A percentile compares a stretch with the other conserved stretches of the same genome.
Evolutionary conservation across 2,329 filamentous ascomycete species (phyloP).

Genomic region (Septoria petroselini): DNA sequence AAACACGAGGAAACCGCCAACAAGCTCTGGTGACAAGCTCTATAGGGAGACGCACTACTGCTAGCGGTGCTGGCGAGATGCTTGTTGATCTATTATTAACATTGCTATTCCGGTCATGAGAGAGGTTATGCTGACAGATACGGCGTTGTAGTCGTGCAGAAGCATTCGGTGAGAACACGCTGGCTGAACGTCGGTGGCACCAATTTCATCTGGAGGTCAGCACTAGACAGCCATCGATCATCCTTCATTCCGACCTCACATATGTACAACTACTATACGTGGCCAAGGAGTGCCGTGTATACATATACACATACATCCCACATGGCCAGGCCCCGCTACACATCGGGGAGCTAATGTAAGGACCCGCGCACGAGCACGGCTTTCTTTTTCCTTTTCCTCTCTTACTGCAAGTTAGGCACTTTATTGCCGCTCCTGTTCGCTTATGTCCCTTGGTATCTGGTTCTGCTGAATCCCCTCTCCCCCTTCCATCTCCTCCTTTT

Average conservation of each 20-base stretch:
- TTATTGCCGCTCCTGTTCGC: slow-evolving; percentile 8
- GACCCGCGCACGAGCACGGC: too few relatives aligned
- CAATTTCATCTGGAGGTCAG: slow-evolving; percentile 1
- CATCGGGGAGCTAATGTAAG: slow-evolving; percentile 9
- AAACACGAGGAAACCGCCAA: background rate
- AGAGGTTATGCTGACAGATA: background rate
- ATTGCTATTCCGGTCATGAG: too few relatives aligned
- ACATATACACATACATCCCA: too few relatives aligned
- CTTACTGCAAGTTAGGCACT: too few relatives aligned
- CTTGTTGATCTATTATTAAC: too few relatives aligned
- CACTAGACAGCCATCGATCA: slow-evolving; percentile 4
- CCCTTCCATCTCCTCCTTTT: background rate
- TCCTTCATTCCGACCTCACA: too few relatives aligned
- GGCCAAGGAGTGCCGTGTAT: slow-evolving; percentile 5
- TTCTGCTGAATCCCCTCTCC: background rate
- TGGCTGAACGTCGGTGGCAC: slow-evolving; percentile 4
- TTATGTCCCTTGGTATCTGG: background rate
- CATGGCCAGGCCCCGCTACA: background rate
- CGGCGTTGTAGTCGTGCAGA: too few relatives aligned
- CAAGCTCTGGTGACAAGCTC: slow-evolving; percentile 13
- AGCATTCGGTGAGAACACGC: background rate
- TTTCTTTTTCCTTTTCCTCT: too few relatives aligned
- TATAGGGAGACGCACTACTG: slow-evolving; percentile 3
- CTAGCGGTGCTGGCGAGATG: background rate
- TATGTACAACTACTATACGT: too few relatives aligned